phyloP scores from a whole-genome alignment of 2,329 filamentous ascomycete genomes.

The Fusarium begoniae region DNA sequence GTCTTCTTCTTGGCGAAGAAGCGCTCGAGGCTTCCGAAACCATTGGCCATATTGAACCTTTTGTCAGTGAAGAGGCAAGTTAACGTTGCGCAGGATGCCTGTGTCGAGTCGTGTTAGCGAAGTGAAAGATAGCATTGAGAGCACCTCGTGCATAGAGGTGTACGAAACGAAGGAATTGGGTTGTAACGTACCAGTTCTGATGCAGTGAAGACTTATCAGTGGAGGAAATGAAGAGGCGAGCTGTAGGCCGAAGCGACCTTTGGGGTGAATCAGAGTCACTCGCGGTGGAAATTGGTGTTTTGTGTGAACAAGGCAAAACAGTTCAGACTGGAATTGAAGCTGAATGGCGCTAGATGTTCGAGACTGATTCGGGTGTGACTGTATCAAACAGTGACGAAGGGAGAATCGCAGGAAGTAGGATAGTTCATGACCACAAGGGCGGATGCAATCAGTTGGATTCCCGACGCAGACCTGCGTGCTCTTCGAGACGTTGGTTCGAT shows the following conservation, averaged over 20 bases:
- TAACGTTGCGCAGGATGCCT: constrained; percentile 39
- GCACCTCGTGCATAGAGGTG: constrained; percentile 12
- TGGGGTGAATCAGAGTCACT: constrained; percentile 34
- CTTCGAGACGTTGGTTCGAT: neutral
- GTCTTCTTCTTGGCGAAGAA: constrained; percentile 59
- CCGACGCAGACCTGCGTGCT: neutral
- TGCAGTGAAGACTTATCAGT: constrained; percentile 2
- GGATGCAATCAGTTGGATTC: neutral
- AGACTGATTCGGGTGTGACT: constrained; percentile 27
- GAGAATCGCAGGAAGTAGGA: neutral
- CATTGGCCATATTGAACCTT: constrained; percentile 53
- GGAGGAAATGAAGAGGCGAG: constrained; percentile 12
- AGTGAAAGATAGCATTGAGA: constrained; percentile 5
- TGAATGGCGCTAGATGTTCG: constrained; percentile 16
- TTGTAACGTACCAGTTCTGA: constrained; percentile 30
- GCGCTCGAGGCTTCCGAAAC: constrained; percentile 61
- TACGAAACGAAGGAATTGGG: constrained; percentile 14
- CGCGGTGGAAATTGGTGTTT: constrained; percentile 23
- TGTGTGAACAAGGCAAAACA: constrained; percentile 23
- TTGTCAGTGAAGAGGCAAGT: constrained; percentile 41
- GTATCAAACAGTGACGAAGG: constrained; percentile 33
- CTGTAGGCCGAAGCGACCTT: constrained; percentile 17
- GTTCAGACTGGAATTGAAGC: constrained; percentile 16
- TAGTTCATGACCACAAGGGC: constrained; percentile 25
- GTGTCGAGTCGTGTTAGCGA: constrained; percentile 37